Evolutionary conservation across 176 grass and related monocot genomes (phyloP), one percentile per base, ranked within the genome.

Genomic region (Aechmea fasciata): DNA sequence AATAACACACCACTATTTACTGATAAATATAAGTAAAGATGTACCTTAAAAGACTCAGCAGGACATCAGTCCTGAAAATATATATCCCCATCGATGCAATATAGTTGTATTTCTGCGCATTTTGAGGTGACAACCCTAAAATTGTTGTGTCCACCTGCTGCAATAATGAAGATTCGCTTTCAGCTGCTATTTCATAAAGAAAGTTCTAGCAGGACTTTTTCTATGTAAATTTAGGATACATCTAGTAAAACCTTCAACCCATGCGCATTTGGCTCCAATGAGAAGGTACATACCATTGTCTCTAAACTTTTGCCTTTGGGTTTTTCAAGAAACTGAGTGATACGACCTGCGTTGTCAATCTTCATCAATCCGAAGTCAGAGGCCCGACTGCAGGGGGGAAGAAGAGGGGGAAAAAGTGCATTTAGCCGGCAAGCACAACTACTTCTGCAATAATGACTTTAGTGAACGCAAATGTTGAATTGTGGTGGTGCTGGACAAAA

Each of bases 71-170:
- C 71, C 73, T 88, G 76, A 92, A 92, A 67, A 82, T 72, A 75
- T 92, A 92, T 71, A 92, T 85, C 61, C 89, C 89, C 89, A 92
- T 92, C 61, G 89, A 92, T 49, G 89, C 89, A 69, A 88, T 88
- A 70, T 92, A 92, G 66, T 80, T 78, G 73, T 88, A 54, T 19
- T 14, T 71, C 18, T 67, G 49, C 66, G 82, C 79, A 22, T 78
- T 33, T 69, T 88, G 71, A 23, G 79, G 85, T 66, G 75, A 26
- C 64, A 85, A 82, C 48, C 89, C 83, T 17, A 92, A 81, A 25
- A 69, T 73, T 49, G 69, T 50, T 57, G 74, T 79, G 50, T 92
- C 69, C 48, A 92, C 69, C 83, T 88, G 79, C 89, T 92, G 69
- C 78, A 81, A 51, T 67, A 84, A 63, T 13, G 74, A 73, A 22